These are phyloP conservation scores for Alternaria triticina DNA, from an alignment of 2,329 filamentous ascomycete species.

Conservation along the genomic window DNA sequence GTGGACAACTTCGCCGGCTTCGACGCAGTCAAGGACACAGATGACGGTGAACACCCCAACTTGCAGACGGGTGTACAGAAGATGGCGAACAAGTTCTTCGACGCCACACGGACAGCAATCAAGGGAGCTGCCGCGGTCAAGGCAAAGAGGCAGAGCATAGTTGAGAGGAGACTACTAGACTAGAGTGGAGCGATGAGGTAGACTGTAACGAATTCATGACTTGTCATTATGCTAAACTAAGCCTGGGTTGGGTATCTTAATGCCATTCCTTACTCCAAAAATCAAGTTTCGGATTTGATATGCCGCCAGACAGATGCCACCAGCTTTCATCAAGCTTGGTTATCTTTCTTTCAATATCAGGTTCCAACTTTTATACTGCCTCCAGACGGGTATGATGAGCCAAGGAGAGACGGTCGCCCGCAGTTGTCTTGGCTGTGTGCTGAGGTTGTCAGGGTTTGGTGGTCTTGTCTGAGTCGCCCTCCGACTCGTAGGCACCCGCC, in stretches of 20 bases:
- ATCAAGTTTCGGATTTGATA: not conserved
- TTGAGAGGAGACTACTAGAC: not conserved
- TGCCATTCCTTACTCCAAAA: not conserved
- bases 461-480: not conserved
- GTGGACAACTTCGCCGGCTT: conserved; percentile 41
- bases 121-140: conserved; percentile 15
- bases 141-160: conserved; percentile 7
- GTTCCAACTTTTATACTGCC: not conserved
- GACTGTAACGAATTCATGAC: conserved; percentile 14
- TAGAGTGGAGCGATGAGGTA: not conserved
- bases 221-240: not conserved
- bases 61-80: conserved; percentile 34
- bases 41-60: conserved; percentile 46
- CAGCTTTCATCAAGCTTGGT: not conserved
- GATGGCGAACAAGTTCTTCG: conserved; percentile 37
- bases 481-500: not conserved
- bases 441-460: not conserved
- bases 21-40: conserved; percentile 37
- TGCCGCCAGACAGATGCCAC: not conserved
- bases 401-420: not conserved
- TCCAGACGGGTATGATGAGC: not conserved
- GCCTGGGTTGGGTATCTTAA: not conserved
- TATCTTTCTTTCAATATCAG: not conserved
- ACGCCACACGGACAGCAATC: conserved; percentile 26
- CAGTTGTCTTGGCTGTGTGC: not conserved